A percentile compares a stretch with the other conserved stretches of the same genome.
These are phyloP conservation scores for Aureobasidium leucospermi DNA, from an alignment of 2,329 filamentous ascomycete genomes.

Conservation along the genomic window DNA sequence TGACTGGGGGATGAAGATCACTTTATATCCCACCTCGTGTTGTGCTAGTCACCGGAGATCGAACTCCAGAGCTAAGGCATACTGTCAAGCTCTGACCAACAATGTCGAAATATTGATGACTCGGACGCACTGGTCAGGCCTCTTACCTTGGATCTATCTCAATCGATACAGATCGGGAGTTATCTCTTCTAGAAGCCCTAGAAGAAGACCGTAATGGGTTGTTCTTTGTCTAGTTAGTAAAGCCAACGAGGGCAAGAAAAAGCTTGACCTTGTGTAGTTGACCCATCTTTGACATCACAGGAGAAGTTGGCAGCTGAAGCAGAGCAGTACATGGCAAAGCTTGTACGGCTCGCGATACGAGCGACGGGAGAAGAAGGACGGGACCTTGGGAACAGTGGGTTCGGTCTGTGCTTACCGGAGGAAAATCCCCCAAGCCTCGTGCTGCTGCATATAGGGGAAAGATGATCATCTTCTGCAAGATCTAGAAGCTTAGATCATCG, in stretches of 20 bases:
- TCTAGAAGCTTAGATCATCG: neutral
- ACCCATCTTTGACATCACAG: neutral
- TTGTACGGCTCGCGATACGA: neutral
- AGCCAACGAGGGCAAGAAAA: constrained; percentile 1
- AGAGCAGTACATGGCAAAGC: neutral
- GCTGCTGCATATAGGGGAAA: neutral
- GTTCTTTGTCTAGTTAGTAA: neutral
- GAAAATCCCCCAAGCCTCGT: neutral
- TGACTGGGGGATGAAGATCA: neutral
- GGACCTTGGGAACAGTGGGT: neutral
- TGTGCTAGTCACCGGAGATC: neutral
- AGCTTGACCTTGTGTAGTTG: neutral
- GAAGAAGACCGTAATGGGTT: neutral
- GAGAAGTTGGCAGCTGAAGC: neutral
- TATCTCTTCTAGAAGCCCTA: constrained; percentile 3
- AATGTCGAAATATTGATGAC: neutral
- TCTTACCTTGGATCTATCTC: neutral
- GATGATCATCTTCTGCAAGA: neutral
- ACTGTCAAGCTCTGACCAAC: constrained; percentile 1
- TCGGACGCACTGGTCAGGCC: neutral
- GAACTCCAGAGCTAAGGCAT: neutral
- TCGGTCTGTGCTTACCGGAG: neutral
- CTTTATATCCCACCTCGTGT: constrained; percentile 1
- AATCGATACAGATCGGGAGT: neutral
- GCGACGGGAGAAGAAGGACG: neutral